Percentiles rank a stretch among this genome's conserved stretches.
phyloP scores from a whole-genome alignment of 768 basidiomycete species.

The Lanmaoa pseudosensibilis region DNA sequence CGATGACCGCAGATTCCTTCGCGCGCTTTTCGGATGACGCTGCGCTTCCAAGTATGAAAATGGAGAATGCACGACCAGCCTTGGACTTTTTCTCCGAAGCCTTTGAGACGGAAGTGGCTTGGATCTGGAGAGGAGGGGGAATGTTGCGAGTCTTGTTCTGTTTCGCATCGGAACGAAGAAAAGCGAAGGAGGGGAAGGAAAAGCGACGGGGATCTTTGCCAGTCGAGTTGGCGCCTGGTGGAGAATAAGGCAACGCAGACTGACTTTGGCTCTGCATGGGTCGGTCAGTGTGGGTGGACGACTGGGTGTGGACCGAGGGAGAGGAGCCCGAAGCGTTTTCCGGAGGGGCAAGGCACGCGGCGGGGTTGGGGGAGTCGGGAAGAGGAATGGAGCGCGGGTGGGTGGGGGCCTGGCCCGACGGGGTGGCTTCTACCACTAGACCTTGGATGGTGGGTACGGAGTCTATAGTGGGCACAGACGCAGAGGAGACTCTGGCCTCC shows the following conservation, averaged over 20 bases:
- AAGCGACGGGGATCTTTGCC: conserved; percentile 42
- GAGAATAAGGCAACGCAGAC: conserved; percentile 28
- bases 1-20: conserved; percentile 57
- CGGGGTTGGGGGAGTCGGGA: conserved; percentile 20
- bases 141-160: conserved; percentile 22
- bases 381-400: conserved; percentile 8
- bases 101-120: conserved; percentile 35
- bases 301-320: conserved; percentile 14
- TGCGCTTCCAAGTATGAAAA: conserved; percentile 29
- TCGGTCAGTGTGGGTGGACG: conserved; percentile 15
- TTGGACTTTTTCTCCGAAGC: conserved; percentile 43
- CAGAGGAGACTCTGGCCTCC: conserved; percentile 16
- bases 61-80: conserved; percentile 35
- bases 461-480: conserved; percentile 24
- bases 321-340: conserved; percentile 1
- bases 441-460: conserved; percentile 28
- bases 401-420: not conserved
- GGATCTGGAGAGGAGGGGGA: conserved; percentile 12
- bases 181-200: conserved; percentile 47
- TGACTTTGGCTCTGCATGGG: conserved; percentile 30
- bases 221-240: conserved; percentile 1
- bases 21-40: conserved; percentile 57
- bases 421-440: not conserved
- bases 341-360: conserved; percentile 19
- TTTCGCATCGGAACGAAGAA: conserved; percentile 39